Evolutionary conservation across 2,329 filamentous ascomycete genomes (phyloP).

Genomic region (Proliferodiscus dingleyae): DNA sequence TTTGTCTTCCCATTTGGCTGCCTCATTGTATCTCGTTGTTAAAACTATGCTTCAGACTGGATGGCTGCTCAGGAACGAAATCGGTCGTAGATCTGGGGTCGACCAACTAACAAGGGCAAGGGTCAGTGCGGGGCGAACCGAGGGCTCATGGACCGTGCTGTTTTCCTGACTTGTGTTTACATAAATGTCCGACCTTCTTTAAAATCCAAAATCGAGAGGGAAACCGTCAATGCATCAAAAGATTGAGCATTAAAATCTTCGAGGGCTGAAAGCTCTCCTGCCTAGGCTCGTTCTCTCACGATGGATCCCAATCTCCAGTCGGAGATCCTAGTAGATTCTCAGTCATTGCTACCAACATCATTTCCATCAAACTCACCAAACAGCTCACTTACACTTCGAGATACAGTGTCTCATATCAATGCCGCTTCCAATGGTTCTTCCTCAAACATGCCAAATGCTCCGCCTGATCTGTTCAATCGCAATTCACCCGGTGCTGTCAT

Average conservation of each 20-base stretch:
- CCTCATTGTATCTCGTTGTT: not conserved
- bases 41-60: not conserved
- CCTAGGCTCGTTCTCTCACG: not conserved
- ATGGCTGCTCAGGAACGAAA: not conserved
- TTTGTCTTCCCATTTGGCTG: not conserved
- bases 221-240: too few relatives aligned
- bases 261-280: not conserved
- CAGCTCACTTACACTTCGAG: slow-evolving; percentile 8
- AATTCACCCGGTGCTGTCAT: slow-evolving; percentile 36
- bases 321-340: slow-evolving; percentile 6
- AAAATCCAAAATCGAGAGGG: too few relatives aligned
- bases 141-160: not conserved
- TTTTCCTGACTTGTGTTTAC: too few relatives aligned
- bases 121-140: not conserved
- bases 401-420: not conserved
- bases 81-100: not conserved
- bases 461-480: not conserved
- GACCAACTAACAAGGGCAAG: not conserved
- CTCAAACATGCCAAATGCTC: too few relatives aligned
- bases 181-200: too few relatives aligned
- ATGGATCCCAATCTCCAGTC: slow-evolving; percentile 20
- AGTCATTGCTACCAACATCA: not conserved
- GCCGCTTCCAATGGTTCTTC: not conserved
- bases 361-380: slow-evolving; percentile 23
- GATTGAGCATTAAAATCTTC: too few relatives aligned